These are phyloP conservation scores for Apiospora arundinis DNA, from an alignment of 2,329 filamentous ascomycete species.

Conservation along the genomic window DNA sequence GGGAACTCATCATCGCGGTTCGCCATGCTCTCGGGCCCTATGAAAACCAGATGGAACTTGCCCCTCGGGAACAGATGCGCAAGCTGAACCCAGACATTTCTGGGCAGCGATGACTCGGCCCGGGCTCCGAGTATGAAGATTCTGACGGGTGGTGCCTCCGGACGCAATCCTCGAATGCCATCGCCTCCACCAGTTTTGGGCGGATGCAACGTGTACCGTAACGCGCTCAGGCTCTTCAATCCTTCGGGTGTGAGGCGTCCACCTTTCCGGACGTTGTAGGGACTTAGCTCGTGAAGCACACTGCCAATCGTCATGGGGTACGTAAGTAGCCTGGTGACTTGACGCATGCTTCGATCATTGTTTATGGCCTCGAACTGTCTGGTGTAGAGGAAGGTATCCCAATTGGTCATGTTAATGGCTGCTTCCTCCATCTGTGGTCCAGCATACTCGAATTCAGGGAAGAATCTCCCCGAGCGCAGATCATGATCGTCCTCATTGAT, in stretches of 20 bases:
- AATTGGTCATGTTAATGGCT: conserved; percentile 95
- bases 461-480: conserved; percentile 85
- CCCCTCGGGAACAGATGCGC: conserved; percentile 93
- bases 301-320: conserved; percentile 93
- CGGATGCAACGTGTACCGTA: conserved; percentile 93
- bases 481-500: conserved; percentile 99
- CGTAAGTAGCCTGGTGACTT: conserved; percentile 90
- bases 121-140: conserved; percentile 93
- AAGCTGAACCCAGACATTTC: conserved; percentile 92
- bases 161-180: conserved; percentile 78
- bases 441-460: conserved; percentile 93
- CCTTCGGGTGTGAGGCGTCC: conserved; percentile 86
- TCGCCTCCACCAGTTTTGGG: conserved; percentile 77
- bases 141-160: conserved; percentile 85
- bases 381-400: conserved; percentile 96
- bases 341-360: conserved; percentile 86
- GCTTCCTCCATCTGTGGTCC: conserved; percentile 90
- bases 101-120: conserved; percentile 94
- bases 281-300: conserved; percentile 91
- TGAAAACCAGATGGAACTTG: conserved; percentile 90
- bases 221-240: conserved; percentile 88
- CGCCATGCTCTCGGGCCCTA: conserved; percentile 94
- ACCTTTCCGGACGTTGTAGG: conserved; percentile 79
- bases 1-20: conserved; percentile 95
- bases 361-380: conserved; percentile 91